These are phyloP conservation scores for Suhomyces prunicola DNA, from an alignment of 805 yeast species.

Conservation along the genomic window DNA sequence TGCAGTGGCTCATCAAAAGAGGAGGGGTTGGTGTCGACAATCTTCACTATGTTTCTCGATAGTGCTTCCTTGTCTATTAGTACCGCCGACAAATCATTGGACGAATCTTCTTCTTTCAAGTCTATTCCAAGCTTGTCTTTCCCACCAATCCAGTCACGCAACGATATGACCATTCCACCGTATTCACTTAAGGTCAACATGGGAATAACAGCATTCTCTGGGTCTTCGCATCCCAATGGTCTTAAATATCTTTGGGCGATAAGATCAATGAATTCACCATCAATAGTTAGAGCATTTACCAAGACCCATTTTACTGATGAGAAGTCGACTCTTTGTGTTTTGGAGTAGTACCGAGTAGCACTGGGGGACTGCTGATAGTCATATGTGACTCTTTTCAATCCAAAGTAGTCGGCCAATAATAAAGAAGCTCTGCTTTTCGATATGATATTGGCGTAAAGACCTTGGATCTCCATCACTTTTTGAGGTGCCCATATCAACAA, in stretches of 20 bases:
- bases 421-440: constrained; percentile 70
- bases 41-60: constrained; percentile 66
- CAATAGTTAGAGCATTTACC: constrained; percentile 84
- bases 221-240: constrained; percentile 80
- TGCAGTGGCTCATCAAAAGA: constrained; percentile 40
- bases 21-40: constrained; percentile 58
- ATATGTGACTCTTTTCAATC: constrained; percentile 84
- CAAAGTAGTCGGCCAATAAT: constrained; percentile 80
- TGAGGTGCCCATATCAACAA: constrained; percentile 77
- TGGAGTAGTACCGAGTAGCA: constrained; percentile 74
- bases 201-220: constrained; percentile 80
- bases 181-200: constrained; percentile 85
- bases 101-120: constrained; percentile 33
- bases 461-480: constrained; percentile 70
- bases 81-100: constrained; percentile 56
- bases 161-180: constrained; percentile 92
- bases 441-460: constrained; percentile 79
- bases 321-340: constrained; percentile 70
- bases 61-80: constrained; percentile 70
- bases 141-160: constrained; percentile 86
- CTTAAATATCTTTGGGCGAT: constrained; percentile 84
- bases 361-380: constrained; percentile 91
- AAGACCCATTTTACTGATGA: constrained; percentile 84
- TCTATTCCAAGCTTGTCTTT: constrained; percentile 57
- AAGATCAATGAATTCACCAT: constrained; percentile 88